Evolutionary conservation across 2,329 filamentous ascomycete genomes (phyloP), one percentile per base, ranked within the genome.

Genomic region (Alternaria arbusti): DNA sequence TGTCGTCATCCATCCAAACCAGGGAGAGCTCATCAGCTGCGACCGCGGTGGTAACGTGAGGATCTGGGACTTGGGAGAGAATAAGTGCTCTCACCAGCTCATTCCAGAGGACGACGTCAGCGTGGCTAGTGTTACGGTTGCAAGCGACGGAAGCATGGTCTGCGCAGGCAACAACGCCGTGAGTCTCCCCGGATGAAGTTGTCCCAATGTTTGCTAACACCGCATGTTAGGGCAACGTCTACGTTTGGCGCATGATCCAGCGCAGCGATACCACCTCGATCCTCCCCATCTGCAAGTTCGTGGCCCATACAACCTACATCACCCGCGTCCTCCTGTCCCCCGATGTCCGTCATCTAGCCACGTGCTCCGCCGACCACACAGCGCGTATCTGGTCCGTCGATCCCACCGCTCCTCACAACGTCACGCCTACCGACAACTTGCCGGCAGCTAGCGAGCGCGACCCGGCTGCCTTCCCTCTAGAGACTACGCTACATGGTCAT

Each of bases 1-100:
- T 80, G 96, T 99, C 9, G 96, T 98, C n/a, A 99, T 99, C 60
- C 96, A 99, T 79, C 96, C 96, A 0, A 99, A 99, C 78, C 96
- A 99, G 83, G 96, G 95, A 64, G 96, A 99, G 83, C 91, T 99
- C 65, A 97, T 99, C 76, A 97, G 93, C 79, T 97, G 95, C 79
- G 96, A 99, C 79, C 89, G 95, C 32, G 90, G 91, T 51, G 96
- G 96, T 51, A 97, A 94, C 79, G 93, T 99, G 64, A 87, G 95
- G 44, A 92, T 99, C 67, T 99, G 96, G 96, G 96, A 99, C 76
- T 82, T 99, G 60, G 94, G 94, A 9, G 94, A 98, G 86, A 98
- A 97, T 78, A 96, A 94, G 74, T 99, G 96, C 84, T 94, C 92
- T 0, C 95, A 98, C 80, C 93, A 98, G 82, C 86, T 99, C 68